phyloP scores from a whole-genome alignment of 345 rosid genomes.

The Sonneratia caseolaris region DNA sequence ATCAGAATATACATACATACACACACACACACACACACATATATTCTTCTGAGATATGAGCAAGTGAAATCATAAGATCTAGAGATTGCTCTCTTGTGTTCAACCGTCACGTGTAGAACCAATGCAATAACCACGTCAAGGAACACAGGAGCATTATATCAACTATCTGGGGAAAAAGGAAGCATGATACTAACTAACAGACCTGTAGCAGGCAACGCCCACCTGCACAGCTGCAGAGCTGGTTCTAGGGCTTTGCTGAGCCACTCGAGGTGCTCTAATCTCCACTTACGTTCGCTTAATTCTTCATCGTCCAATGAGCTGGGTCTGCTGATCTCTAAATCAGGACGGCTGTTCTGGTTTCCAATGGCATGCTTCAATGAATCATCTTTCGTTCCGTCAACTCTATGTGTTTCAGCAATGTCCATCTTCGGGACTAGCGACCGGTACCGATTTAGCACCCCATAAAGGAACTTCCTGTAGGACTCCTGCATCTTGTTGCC shows the following conservation, averaged over 20 bases:
- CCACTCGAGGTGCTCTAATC: conserved; percentile 56
- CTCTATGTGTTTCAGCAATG: conserved; percentile 11
- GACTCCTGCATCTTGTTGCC: conserved; percentile 25
- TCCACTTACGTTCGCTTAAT: conserved; percentile 48
- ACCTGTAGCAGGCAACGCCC: conserved; percentile 71
- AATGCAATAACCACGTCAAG: not conserved
- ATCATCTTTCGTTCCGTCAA: conserved; percentile 20
- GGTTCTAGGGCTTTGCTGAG: conserved; percentile 72
- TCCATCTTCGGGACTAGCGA: conserved; percentile 35
- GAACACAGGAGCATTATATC: too few species aligned
- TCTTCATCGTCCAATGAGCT: conserved; percentile 45
- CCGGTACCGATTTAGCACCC: conserved; percentile 32
- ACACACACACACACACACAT: too few species aligned
- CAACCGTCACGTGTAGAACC: not conserved
- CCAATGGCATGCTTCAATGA: conserved; percentile 17
- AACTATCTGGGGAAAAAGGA: not conserved
- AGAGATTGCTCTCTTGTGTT: conserved; percentile 3
- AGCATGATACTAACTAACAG: conserved; percentile 15
- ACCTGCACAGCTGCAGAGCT: conserved; percentile 61
- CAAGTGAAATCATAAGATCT: not conserved
- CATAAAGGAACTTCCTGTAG: conserved; percentile 27
- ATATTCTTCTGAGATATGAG: not conserved
- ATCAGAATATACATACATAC: too few species aligned
- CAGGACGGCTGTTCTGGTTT: conserved; percentile 12
- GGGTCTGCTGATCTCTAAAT: conserved; percentile 18